Evolutionary conservation across 2,329 filamentous ascomycete genomes (phyloP), one percentile per base, ranked within the genome.

Genomic region (Aureobasidium mangrovei): DNA sequence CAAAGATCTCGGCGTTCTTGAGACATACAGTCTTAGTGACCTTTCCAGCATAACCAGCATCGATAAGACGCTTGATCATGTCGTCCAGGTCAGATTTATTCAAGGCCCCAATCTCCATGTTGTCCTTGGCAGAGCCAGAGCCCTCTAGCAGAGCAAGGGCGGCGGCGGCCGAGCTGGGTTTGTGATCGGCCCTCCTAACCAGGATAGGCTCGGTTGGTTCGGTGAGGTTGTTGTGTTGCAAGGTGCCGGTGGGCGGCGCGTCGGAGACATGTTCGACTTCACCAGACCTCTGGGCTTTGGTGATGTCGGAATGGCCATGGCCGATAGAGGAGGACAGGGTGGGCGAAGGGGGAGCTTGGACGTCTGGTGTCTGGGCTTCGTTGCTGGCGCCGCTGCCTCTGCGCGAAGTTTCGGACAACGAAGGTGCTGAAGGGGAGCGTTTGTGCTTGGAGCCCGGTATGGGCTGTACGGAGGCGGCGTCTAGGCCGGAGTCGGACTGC

Each of bases 221-320:
- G 62, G 49, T 46, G 44, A 63, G 74, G 52, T 72, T 73, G 42
- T 71, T 81, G 73, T 59, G 79, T 39, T 69, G 72, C 29, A 79
- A 63, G 63, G 77, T 66, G 33, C 85, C 85, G 8, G 82, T 82
- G 2, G 89, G 90, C 29, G 91, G 91, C 57, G 85, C 85, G 65
- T 97, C 93, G 10, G 91, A 97, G 24, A 98, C 90, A 62, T 91
- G 84, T 64, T 95, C 93, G 40, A 98, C 90, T 70, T 98, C 93
- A 54, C 91, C 91, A 47, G 83, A 86, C 52, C 86, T 82, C 69
- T 94, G 87, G 41, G 90, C 91, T 44, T 85, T 85, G 65, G 80
- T 80, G 41, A 95, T 82, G 68, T 91, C 85, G 64, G 88, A 84
- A 61, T 88, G 83, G 4, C 86, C 87, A 53, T 80, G 75, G 62